Conservation (phyloP, 441 rosid species). For the Aquilaria agallochum region DNA sequence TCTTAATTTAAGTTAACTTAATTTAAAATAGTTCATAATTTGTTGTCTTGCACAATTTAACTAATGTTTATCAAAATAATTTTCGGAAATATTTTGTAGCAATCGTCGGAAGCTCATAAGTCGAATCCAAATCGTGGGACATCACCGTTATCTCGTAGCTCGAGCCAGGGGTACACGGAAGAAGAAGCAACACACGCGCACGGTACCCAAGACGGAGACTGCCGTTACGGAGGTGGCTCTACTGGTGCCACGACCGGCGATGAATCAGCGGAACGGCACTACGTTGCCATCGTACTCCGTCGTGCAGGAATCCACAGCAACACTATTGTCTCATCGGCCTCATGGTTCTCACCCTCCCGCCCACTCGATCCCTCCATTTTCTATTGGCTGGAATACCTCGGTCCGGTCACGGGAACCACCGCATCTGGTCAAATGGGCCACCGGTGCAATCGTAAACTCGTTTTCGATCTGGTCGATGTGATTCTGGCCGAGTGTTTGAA, state of each 20-base stretch:
- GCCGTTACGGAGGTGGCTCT: constrained; percentile 17
- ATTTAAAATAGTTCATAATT: too few species aligned
- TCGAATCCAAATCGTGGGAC: constrained; percentile 37
- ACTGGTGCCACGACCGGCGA: constrained; percentile 13
- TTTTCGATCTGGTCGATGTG: constrained; percentile 64
- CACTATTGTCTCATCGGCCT: constrained; percentile 41
- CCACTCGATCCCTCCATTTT: constrained; percentile 57
- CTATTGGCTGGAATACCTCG: constrained; percentile 46
- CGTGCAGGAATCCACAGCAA: constrained; percentile 50
- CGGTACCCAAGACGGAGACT: constrained; percentile 18
- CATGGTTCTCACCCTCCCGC: constrained; percentile 67
- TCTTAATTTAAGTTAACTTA: too few species aligned
- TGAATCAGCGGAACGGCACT: constrained; percentile 39
- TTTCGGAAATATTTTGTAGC: constrained; percentile 12
- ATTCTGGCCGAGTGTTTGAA: constrained; percentile 45
- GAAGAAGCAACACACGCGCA: constrained; percentile 22
- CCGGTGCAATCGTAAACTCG: constrained; percentile 56
- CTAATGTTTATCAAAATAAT: too few species aligned
- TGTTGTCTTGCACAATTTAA: too few species aligned
- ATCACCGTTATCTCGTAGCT: constrained; percentile 49
- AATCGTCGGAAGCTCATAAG: constrained; percentile 38
- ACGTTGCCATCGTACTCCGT: constrained; percentile 55
- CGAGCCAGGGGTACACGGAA: constrained; percentile 48
- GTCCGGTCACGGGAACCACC: constrained; percentile 1
- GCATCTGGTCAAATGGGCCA: constrained; percentile 26